Percentiles rank a stretch among this genome's conserved stretches.
Evolutionary conservation across 2,329 filamentous ascomycete species (phyloP).

Genomic region (Apiospora rasikravindrae): DNA sequence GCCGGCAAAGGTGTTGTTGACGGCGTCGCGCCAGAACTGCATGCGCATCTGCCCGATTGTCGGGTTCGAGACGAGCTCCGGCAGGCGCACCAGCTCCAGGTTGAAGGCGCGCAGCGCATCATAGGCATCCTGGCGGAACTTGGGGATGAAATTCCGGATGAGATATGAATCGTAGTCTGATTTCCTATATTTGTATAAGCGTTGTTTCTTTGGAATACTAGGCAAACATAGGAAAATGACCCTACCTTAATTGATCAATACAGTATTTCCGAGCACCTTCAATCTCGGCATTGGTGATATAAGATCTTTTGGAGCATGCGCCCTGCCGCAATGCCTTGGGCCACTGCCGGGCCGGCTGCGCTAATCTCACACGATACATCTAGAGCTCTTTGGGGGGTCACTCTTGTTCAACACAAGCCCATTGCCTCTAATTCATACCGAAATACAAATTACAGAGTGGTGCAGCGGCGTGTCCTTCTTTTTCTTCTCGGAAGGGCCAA

Average conservation of each 20-base stretch:
- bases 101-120: conserved; percentile 91
- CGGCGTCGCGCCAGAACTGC: conserved; percentile 91
- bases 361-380: conserved; percentile 23
- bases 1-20: conserved; percentile 78
- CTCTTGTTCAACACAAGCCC: neutral
- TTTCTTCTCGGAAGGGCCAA: neutral
- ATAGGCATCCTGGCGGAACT: conserved; percentile 78
- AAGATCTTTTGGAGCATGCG: conserved; percentile 39
- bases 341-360: neutral
- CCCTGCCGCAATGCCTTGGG: neutral
- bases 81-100: conserved; percentile 86
- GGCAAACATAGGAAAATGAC: neutral
- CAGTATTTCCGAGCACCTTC: conserved; percentile 61
- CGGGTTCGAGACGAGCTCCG: conserved; percentile 87
- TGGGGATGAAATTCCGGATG: conserved; percentile 83
- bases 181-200: conserved; percentile 58
- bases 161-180: conserved; percentile 90
- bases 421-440: neutral
- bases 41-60: conserved; percentile 87
- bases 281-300: conserved; percentile 57
- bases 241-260: conserved; percentile 56
- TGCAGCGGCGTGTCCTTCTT: neutral
- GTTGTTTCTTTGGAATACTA: neutral
- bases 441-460: neutral
- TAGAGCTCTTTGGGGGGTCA: too few species aligned